Evolutionary conservation across 2,329 filamentous ascomycete species (phyloP).

Genomic region (Cryphonectria carpinicola): DNA sequence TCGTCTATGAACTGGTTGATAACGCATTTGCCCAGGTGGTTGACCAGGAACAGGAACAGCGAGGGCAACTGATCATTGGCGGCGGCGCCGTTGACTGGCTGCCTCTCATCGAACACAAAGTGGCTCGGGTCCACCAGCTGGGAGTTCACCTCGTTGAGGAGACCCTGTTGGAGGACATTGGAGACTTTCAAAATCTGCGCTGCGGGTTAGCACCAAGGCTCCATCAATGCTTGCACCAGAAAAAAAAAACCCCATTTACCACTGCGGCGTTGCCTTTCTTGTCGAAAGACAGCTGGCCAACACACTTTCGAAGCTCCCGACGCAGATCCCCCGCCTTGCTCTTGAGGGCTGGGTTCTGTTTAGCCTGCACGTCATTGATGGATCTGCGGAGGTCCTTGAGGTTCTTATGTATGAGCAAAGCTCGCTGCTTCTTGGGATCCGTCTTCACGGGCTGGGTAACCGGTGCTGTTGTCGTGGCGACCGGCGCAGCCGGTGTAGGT

Average conservation of each 20-base stretch:
- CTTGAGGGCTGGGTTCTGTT: conserved; percentile 63
- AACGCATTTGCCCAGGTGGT: conserved; percentile 70
- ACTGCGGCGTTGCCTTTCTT: conserved; percentile 53
- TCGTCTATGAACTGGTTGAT: conserved; percentile 69
- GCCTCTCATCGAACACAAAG: conserved; percentile 50
- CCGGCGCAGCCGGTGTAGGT: conserved; percentile 3
- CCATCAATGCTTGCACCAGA: conserved; percentile 17
- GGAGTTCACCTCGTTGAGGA: conserved; percentile 52
- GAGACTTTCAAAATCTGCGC: conserved; percentile 53
- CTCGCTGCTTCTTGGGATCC: conserved; percentile 44
- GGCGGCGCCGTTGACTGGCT: conserved; percentile 45
- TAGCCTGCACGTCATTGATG: conserved; percentile 54
- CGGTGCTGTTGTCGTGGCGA: conserved; percentile 19
- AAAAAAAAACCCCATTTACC: not conserved
- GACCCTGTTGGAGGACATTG: conserved; percentile 54
- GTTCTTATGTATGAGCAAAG: conserved; percentile 65
- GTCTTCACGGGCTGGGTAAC: conserved; percentile 15
- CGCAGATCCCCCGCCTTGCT: conserved; percentile 71
- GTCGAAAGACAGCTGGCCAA: conserved; percentile 67
- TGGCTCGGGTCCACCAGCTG: conserved; percentile 54
- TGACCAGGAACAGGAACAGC: conserved; percentile 72
- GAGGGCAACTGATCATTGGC: conserved; percentile 58
- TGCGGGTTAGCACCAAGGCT: conserved; percentile 16
- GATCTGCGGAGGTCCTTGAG: conserved; percentile 61
- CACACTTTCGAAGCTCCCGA: conserved; percentile 69